These are phyloP conservation scores for Linnemannia zychae DNA, from an alignment of 192 early-diverging fungal genomes.

Conservation along the genomic window DNA sequence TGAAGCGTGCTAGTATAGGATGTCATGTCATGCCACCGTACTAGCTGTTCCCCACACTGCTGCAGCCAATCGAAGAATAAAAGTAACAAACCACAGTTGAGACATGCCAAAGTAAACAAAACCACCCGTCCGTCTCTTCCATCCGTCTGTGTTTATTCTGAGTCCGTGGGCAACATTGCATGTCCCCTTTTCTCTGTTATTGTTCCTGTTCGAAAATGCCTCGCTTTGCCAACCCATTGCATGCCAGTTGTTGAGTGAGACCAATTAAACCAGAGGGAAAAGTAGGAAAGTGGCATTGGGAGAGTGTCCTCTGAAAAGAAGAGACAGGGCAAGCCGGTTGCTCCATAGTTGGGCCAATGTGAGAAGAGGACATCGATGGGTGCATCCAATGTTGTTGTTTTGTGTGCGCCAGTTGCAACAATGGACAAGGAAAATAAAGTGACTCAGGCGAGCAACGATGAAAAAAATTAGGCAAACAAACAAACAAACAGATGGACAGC, in stretches of 20 bases:
- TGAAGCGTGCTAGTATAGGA: not conserved
- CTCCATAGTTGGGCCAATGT: not conserved
- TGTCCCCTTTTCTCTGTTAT: not conserved
- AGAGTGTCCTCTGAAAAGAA: not conserved
- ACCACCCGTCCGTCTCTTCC: not conserved
- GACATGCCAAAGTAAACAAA: constrained; percentile 5
- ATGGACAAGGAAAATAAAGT: constrained; percentile 4
- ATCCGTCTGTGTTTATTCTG: constrained; percentile 1
- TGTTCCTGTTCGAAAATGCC: not conserved
- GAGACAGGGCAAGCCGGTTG: not conserved
- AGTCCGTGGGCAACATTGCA: constrained; percentile 24
- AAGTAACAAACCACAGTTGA: not conserved
- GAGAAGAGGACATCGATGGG: not conserved
- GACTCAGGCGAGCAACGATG: constrained; percentile 37
- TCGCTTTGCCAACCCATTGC: not conserved
- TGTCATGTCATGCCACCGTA: not conserved
- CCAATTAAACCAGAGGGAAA: not conserved
- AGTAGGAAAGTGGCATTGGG: not conserved
- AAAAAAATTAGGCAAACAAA: not conserved
- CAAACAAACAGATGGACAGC: not conserved
- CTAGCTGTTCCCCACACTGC: constrained; percentile 8
- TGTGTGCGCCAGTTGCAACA: not conserved
- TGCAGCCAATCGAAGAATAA: constrained; percentile 15
- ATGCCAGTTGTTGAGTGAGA: not conserved
- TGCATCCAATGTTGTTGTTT: not conserved